Base-by-base conservation (phyloP, 2,329 filamentous ascomycete species). In the Davidsoniella australis region DNA sequence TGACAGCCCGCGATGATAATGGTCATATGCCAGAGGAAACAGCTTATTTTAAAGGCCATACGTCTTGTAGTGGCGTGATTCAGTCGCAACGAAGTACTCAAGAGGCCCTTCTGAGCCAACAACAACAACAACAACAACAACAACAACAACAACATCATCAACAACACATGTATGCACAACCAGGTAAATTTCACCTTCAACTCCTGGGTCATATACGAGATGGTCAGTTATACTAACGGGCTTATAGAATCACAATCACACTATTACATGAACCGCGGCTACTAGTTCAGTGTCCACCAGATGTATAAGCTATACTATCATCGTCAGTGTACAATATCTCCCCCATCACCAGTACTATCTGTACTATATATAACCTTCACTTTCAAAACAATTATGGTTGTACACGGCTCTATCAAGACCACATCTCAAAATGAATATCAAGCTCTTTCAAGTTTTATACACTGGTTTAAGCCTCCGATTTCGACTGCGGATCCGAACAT, bases 11-110 rank as follows among this genome's bases (percentile, higher is more conserved):
- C 23, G 47, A 52, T 20, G 9, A n/a, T 17, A 6, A 6, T 14
- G 45, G 49, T 2, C 23, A 26, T 7, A 51, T 41, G 14, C 39
- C 49, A 12, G 49, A 51, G 17, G 33, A 48, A 36, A 18, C 38
- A 9, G 49, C 49, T 18, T 23, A 24, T 26, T 9, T 37, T 4
- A 24, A 33, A 17, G 41, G 45, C 7, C 12, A 48, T 20, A 17
- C 14, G 4, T 37, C 33, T 5, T 51, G 49, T 18, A 23, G 40
- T 17, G 49, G 20, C 26, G 20, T 51, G 5, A 51, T 51, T 20
- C 23, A 20, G 20, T 36, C 16, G 7, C 39, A 36, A 26, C 26
- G 33, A 45, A n/a, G n/a, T 14, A 26, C 29, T 12, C 29, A 33
- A 14, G 12, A 18, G 6, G n/a, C 17, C 3, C 33, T 40, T 23